Conservation (phyloP, 192 early-diverging fungal genomes). For the Rhizophagus prolifer region DNA sequence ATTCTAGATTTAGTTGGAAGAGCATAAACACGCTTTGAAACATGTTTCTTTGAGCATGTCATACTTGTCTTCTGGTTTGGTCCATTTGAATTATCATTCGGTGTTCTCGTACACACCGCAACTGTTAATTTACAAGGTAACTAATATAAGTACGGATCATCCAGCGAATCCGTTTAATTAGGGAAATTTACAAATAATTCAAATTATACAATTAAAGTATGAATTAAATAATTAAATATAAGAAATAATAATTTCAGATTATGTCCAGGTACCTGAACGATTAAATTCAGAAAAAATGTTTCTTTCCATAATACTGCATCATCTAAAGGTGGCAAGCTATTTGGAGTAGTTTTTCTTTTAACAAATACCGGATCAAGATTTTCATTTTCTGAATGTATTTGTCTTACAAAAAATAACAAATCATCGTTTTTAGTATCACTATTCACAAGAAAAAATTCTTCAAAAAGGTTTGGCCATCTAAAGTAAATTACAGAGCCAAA, state of each 20-base stretch:
- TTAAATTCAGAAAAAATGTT: conserved; percentile 89
- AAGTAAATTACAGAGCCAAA: neutral
- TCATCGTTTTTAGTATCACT: conserved; percentile 75
- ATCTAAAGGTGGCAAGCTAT: conserved; percentile 60
- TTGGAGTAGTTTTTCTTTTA: conserved; percentile 66
- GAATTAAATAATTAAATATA: neutral
- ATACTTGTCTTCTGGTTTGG: conserved; percentile 51
- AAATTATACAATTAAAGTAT: too few species aligned
- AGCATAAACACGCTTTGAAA: conserved; percentile 81
- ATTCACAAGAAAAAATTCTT: conserved; percentile 75
- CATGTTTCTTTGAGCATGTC: conserved; percentile 72
- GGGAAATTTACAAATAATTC: too few species aligned
- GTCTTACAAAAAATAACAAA: conserved; percentile 83
- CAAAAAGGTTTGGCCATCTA: conserved; percentile 62
- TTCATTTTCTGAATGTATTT: conserved; percentile 41
- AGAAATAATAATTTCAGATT: conserved; percentile 4
- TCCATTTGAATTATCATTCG: conserved; percentile 28
- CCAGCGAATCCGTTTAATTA: neutral
- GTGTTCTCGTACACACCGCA: conserved; percentile 71
- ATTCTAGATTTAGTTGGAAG: conserved; percentile 89
- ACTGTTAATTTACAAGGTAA: conserved; percentile 89
- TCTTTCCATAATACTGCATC: conserved; percentile 86
- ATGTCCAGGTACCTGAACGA: conserved; percentile 60
- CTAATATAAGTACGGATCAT: conserved; percentile 21
- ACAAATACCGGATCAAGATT: conserved; percentile 79